Conservation (phyloP, 2,329 filamentous ascomycete species). For the Zalaria obscura region DNA sequence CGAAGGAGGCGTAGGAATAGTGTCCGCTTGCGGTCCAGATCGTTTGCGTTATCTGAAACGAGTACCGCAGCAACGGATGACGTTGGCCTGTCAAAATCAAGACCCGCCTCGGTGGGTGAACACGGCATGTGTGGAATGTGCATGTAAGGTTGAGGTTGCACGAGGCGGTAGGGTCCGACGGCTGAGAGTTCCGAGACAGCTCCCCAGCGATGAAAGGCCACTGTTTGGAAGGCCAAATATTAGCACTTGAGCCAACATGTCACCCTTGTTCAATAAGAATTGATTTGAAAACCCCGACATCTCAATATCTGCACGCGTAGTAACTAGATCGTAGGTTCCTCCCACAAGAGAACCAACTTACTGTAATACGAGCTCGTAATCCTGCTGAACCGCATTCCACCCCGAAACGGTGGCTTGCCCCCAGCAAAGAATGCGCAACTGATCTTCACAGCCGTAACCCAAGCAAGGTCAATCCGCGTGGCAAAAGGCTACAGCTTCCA, state of each 20-base stretch:
- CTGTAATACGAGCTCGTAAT: background rate
- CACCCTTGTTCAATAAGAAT: background rate
- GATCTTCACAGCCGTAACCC: background rate
- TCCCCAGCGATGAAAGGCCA: background rate
- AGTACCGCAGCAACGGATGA: background rate
- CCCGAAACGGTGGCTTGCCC: background rate
- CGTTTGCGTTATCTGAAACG: background rate
- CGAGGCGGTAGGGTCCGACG: background rate
- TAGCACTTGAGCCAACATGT: background rate
- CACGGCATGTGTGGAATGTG: background rate
- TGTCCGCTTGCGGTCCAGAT: background rate
- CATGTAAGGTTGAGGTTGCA: background rate
- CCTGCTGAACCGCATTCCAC: too few species aligned
- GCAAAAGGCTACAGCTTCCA: too few species aligned
- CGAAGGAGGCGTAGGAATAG: background rate
- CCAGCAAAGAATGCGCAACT: background rate
- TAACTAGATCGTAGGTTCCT: background rate
- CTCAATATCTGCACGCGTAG: background rate
- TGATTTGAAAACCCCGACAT: background rate
- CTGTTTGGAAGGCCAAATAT: too few species aligned
- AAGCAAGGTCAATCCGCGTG: too few species aligned
- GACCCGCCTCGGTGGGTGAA: too few species aligned
- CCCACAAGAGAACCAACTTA: background rate
- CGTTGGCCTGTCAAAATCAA: background rate
- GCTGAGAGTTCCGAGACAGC: background rate